Conservation (phyloP, 2,329 filamentous ascomycete species). For the Ascocoryne sarcoides region DNA sequence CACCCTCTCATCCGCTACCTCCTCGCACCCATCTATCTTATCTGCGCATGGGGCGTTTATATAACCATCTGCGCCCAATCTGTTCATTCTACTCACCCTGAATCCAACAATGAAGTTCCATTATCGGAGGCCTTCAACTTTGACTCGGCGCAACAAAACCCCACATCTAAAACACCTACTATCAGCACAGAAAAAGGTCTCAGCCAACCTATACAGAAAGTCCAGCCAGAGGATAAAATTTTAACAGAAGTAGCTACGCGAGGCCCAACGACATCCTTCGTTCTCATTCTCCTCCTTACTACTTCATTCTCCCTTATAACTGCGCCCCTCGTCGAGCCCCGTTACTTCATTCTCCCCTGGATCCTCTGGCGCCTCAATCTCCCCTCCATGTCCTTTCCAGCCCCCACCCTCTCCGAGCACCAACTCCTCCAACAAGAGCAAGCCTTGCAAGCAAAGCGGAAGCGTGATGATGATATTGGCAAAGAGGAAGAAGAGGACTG, state of each 20-base stretch:
- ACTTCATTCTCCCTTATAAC: conserved; percentile 74
- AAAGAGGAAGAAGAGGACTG: conserved; percentile 9
- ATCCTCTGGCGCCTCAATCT: conserved; percentile 82
- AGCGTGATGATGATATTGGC: not conserved
- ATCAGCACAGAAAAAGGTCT: not conserved
- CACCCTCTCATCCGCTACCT: conserved; percentile 56
- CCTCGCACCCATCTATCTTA: conserved; percentile 61
- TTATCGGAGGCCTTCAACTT: conserved; percentile 9
- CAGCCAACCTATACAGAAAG: not conserved
- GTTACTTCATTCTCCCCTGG: conserved; percentile 95
- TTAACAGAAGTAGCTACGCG: not conserved
- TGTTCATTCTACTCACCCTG: conserved; percentile 1
- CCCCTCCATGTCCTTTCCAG: conserved; percentile 53
- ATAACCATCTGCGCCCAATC: conserved; percentile 50
- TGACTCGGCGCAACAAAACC: conserved; percentile 11
- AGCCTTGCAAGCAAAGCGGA: not conserved
- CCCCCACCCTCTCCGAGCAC: not conserved
- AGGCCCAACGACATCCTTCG: conserved; percentile 40
- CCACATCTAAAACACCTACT: not conserved
- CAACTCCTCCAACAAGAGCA: not conserved
- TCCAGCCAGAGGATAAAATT: not conserved
- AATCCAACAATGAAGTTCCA: conserved; percentile 4
- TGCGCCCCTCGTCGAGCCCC: conserved; percentile 85
- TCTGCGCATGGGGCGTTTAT: conserved; percentile 61
- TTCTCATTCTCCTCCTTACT: conserved; percentile 52